Evolutionary conservation across 2,329 filamentous ascomycete species (phyloP).

Genomic region (Beauveria bassiana): DNA sequence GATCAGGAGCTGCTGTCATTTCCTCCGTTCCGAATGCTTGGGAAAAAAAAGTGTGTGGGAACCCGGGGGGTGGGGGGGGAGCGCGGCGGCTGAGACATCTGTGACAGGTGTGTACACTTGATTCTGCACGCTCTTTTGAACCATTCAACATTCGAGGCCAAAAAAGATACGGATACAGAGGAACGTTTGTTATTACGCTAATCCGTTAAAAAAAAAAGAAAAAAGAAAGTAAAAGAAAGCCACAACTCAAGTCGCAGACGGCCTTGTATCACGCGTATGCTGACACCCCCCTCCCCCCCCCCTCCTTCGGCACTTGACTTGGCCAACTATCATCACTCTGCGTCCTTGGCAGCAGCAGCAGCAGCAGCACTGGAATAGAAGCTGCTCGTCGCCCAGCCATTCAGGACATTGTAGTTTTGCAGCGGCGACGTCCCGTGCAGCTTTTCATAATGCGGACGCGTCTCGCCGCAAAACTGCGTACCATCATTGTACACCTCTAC

Average conservation of each 20-base stretch:
- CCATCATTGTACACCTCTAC: conserved; percentile 9
- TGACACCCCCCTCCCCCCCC: not conserved
- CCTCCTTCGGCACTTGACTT: not conserved
- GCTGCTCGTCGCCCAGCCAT: conserved; percentile 31
- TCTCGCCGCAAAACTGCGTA: conserved; percentile 13
- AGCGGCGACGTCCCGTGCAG: conserved; percentile 26
- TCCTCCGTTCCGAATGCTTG: conserved; percentile 6
- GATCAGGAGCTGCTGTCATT: conserved; percentile 7
- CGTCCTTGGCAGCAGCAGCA: not conserved
- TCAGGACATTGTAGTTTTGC: conserved; percentile 24
- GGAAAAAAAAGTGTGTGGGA: not conserved
- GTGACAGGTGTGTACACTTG: not conserved
- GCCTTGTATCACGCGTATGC: not conserved
- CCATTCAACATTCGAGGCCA: not conserved
- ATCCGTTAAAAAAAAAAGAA: not conserved
- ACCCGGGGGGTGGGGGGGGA: not conserved
- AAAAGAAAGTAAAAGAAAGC: not conserved
- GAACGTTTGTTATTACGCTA: not conserved
- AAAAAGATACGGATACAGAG: not conserved
- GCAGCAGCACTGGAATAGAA: conserved; percentile 14
- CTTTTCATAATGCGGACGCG: conserved; percentile 16
- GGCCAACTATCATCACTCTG: not conserved
- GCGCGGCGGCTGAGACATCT: not conserved
- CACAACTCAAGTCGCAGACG: not conserved
- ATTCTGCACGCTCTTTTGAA: not conserved